Evolutionary conservation across 2,329 filamentous ascomycete species (phyloP).

Genomic region (Aspergillus fijiensis): DNA sequence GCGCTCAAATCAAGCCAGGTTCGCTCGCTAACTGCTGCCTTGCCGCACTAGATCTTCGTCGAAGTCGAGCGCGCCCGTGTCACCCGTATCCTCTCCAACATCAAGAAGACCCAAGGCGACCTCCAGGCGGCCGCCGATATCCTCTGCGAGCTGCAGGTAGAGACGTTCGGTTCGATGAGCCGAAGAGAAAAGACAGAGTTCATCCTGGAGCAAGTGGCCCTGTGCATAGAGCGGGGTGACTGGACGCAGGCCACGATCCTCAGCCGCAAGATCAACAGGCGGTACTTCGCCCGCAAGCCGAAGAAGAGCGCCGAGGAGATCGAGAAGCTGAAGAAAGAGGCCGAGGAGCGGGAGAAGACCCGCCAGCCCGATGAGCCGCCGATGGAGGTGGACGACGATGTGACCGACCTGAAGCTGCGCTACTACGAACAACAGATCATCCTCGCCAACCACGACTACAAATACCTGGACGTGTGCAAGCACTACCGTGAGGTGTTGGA

Average conservation of each 20-base stretch:
- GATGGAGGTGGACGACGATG: constrained; percentile 78
- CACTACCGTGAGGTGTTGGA: constrained; percentile 96
- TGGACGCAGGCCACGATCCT: constrained; percentile 95
- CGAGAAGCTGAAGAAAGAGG: constrained; percentile 85
- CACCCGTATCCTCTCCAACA: constrained; percentile 91
- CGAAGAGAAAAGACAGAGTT: constrained; percentile 98
- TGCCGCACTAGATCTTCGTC: constrained; percentile 74
- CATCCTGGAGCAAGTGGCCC: constrained; percentile 87
- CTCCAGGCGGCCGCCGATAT: constrained; percentile 87
- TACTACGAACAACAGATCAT: constrained; percentile 98
- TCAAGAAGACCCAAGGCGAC: constrained; percentile 95
- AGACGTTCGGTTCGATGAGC: constrained; percentile 98
- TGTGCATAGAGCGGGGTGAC: constrained; percentile 93
- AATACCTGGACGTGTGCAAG: constrained; percentile 97
- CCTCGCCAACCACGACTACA: constrained; percentile 92
- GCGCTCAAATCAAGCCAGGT: not conserved
- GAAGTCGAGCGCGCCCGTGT: constrained; percentile 96
- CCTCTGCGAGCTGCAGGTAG: constrained; percentile 94
- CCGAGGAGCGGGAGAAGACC: constrained; percentile 72
- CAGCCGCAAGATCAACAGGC: constrained; percentile 93
- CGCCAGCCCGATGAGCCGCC: constrained; percentile 74
- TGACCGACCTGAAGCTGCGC: constrained; percentile 90
- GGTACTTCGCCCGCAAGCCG: constrained; percentile 83
- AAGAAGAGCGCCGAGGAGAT: constrained; percentile 88
- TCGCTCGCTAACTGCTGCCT: not conserved